Base-by-base conservation (phyloP, 2,329 filamentous ascomycete species). In the Exophiala spinifera region DNA sequence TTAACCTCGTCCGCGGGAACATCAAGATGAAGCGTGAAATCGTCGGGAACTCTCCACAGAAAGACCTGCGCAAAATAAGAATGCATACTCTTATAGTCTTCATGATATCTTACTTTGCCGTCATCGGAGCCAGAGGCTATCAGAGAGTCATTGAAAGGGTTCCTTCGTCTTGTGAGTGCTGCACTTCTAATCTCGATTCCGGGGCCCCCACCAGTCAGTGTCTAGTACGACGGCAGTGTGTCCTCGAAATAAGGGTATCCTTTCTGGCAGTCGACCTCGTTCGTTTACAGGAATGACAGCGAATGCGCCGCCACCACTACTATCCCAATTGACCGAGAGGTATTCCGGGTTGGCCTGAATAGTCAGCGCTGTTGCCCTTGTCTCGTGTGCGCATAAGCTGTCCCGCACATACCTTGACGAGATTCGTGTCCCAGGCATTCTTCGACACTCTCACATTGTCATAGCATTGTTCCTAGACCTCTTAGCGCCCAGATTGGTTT, bases 361-460 rank as follows among this genome's bases (percentile, higher is more conserved):
- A 33, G 36, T 63, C 47, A 62, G 58, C 37, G 53, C 47, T 14
- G 28, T 42, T 17, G 39, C 39, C 5, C 3, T 21, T 6, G 28
- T 10, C n/a, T n/a, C 3, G 28, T 11, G 6, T 10, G 28, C 28
- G 4, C 15, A 10, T 20, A 10, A 14, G 11, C 39, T 42, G 15
- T 19, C 10, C 3, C 49, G 53, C 57, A 70, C 80, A 72, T 73
- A 95, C 91, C 87, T 97, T 97, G 76, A 97, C 83, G 69, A 99
- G 79, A 77, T 99, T 99, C 68, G 91, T 96, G 74, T 99, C 94
- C 94, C 94, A 99, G 52, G 94, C 94, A 85, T 99, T 99, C 75
- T 88, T 89, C 69, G 91, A 96, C 74, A 99, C 90, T 71, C 90
- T 89, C 65, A 99, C 79, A 74, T 97, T 97, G 75, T 99, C 94